Evolutionary conservation across 2,329 filamentous ascomycete species (phyloP).

Genomic region (Diaporthe helianthi): DNA sequence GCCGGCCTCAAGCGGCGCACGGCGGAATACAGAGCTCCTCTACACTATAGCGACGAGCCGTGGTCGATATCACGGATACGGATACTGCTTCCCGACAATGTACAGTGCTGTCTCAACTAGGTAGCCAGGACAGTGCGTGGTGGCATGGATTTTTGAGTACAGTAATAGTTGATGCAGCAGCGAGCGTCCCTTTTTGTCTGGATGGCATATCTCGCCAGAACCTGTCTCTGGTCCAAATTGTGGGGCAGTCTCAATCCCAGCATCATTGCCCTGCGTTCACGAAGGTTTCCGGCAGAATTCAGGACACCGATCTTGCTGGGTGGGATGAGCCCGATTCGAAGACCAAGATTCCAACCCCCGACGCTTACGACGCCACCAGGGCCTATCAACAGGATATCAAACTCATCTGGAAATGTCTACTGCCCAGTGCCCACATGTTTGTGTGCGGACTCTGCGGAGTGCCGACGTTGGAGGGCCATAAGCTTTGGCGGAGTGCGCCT

Average conservation of each 20-base stretch:
- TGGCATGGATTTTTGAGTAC: not conserved
- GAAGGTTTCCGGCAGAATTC: conserved; percentile 13
- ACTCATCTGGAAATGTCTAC: not conserved
- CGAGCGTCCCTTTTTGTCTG: not conserved
- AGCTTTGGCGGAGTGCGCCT: conserved; percentile 5
- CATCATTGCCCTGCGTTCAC: not conserved
- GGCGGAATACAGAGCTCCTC: not conserved
- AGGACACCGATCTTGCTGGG: not conserved
- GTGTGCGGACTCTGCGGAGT: not conserved
- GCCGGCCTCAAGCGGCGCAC: conserved; percentile 11
- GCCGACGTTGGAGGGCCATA: conserved; percentile 10
- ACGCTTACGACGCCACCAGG: conserved; percentile 4
- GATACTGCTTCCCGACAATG: not conserved
- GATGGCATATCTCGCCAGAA: not conserved
- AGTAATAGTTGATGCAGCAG: conserved; percentile 4
- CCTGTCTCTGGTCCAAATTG: not conserved
- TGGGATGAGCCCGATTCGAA: conserved; percentile 4
- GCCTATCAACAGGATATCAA: conserved; percentile 7
- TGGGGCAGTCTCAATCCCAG: not conserved
- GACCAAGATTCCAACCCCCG: conserved; percentile 1
- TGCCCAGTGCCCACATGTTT: too few species aligned
- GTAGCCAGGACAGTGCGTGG: conserved; percentile 7
- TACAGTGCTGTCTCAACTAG: not conserved
- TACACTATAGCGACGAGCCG: not conserved
- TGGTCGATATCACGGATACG: not conserved